Evolutionary conservation across 164 flowering plant species (phyloP), one percentile per base, ranked within the genome.

Genomic region (Tetracentron sinense): DNA sequence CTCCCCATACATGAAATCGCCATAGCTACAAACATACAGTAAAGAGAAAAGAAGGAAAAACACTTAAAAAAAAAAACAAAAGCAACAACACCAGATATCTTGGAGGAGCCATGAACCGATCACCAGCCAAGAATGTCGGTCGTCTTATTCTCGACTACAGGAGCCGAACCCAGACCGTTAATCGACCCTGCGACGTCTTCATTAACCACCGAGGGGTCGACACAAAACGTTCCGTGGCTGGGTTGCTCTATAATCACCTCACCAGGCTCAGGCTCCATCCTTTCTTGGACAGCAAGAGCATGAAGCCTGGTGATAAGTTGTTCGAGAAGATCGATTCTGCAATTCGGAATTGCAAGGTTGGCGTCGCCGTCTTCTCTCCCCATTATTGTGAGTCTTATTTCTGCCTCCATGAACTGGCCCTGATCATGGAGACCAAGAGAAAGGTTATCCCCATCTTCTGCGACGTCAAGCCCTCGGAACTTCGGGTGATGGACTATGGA

Each of bases 301-400:
- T 85, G 93, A 81, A 74, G 61, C 87, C 93, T 2, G 93, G 93
- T 0, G 93, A 87, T 52, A 69, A 60, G 59, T 38, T 87, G 29
- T 80, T 77, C 50, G 76, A 77, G 3, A 65, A 72, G 17, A 82
- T 87, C 8, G 68, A 77, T 42, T 12, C 65, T 0, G 93, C 74
- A 2, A 78, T 87, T 6, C 49, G 35, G 0, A 56, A 58, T 0
- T 78, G 86, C 53, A 76, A 77, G 49, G 61, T 87, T 1, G 89
- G 88, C 1, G 54, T 87, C 0, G 83, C 88, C 0, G 80, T 87
- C 11, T 85, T 87, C 61, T 87, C 92, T 7, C 88, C 85, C 0
- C 73, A 69, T 2, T 87, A 83, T 44, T 81, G 84, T 33, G 78
- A 83, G 7, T 87, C 93, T 3, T 75, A 75, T 26, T 87, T 83